Evolutionary conservation across 169 alveolate genomes (phyloP).

Genomic region (Besnoitia besnoiti): DNA sequence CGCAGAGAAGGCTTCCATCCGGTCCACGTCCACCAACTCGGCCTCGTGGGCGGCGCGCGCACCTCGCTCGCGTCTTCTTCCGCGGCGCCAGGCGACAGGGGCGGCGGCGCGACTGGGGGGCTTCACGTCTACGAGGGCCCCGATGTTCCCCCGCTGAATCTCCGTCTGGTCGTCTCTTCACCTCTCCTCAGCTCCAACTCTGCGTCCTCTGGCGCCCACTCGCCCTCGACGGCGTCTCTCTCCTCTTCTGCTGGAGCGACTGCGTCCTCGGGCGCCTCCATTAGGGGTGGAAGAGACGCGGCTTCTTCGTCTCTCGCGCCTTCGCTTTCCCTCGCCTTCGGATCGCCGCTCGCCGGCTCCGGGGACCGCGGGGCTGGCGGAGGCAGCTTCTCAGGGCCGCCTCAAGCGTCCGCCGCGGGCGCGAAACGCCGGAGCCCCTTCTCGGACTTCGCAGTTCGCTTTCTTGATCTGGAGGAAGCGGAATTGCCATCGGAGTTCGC

Average conservation of each 20-base stretch:
- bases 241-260: not conserved
- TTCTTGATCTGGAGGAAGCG: slow-evolving; percentile 58
- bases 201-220: too few species aligned
- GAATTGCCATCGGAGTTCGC: slow-evolving; percentile 34
- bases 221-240: not conserved
- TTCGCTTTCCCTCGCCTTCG: not conserved
- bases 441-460: slow-evolving; percentile 26
- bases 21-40: not conserved
- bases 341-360: not conserved
- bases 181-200: not conserved
- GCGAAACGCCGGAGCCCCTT: not conserved
- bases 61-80: not conserved
- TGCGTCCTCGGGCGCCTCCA: too few species aligned
- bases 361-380: not conserved
- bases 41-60: not conserved
- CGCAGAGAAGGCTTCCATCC: slow-evolving; percentile 38
- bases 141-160: slow-evolving; percentile 29
- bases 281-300: too few species aligned
- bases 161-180: not conserved
- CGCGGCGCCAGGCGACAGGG: not conserved
- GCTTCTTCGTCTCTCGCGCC: not conserved
- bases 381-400: not conserved
- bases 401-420: not conserved
- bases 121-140: not conserved
- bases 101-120: not conserved